Evolutionary conservation across 345 rosid genomes (phyloP).

Genomic region (Citrus hindsii): DNA sequence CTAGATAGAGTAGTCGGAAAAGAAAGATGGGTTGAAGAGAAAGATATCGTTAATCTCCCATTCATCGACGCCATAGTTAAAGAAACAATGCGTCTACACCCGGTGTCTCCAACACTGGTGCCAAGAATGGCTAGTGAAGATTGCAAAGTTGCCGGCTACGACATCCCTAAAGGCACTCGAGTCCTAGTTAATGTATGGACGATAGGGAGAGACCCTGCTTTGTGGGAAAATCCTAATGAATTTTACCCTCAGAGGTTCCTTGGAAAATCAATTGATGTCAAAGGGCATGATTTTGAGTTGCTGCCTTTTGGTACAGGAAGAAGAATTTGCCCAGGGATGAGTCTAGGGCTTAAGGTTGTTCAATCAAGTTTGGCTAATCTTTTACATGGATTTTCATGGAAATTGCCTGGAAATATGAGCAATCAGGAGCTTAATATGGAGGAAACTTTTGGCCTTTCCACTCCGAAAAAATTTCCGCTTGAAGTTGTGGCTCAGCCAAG

Average conservation of each 20-base stretch:
- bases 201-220: too few relatives aligned
- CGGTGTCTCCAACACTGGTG: conserved; percentile 58
- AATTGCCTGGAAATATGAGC: conserved; percentile 29
- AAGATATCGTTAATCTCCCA: conserved; percentile 30
- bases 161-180: conserved; percentile 27
- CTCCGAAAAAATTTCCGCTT: too few relatives aligned
- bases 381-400: conserved; percentile 58
- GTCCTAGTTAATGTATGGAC: too few relatives aligned
- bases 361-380: conserved; percentile 50
- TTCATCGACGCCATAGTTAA: conserved; percentile 44
- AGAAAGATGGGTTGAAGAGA: too few relatives aligned
- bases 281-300: conserved; percentile 56
- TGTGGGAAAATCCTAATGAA: conserved; percentile 15
- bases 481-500: too few relatives aligned
- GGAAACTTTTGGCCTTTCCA: too few relatives aligned
- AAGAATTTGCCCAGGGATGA: conserved; percentile 71
- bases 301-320: conserved; percentile 68
- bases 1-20: too few relatives aligned
- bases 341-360: conserved; percentile 55
- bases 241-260: conserved; percentile 56
- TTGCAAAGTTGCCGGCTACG: conserved; percentile 36
- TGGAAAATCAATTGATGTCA: conserved; percentile 39
- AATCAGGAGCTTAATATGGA: conserved; percentile 3
- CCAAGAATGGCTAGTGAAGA: conserved; percentile 44
- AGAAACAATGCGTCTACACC: conserved; percentile 67